Percentiles rank a stretch among this genome's conserved stretches.
Conservation (phyloP, 169 alveolate genomes). For the Eimeria sp. region DNA sequence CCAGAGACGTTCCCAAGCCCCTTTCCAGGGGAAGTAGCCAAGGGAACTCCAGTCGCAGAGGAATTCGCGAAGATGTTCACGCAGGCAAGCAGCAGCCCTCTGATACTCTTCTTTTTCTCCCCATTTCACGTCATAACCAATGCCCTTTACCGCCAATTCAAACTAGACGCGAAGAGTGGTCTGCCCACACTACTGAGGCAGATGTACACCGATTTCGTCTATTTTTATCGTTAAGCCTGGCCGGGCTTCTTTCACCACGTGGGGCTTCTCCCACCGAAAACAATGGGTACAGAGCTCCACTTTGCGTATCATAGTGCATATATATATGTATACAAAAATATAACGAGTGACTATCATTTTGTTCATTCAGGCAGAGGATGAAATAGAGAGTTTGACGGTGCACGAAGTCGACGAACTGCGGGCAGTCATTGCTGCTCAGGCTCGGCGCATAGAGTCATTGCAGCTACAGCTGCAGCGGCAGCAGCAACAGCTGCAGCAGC, state of each 20-base stretch:
- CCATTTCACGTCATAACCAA: neutral
- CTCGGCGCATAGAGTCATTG: conserved; percentile 28
- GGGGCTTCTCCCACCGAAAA: no score
- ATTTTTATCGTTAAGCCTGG: neutral
- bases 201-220: no score
- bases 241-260: neutral
- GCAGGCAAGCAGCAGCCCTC: conserved; percentile 4
- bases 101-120: neutral
- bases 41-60: conserved; percentile 19
- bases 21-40: conserved; percentile 8
- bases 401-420: conserved; percentile 19
- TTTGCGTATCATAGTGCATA: no score
- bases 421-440: conserved; percentile 22
- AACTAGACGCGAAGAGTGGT: neutral
- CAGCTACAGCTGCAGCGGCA: conserved; percentile 55
- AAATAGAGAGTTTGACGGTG: conserved; percentile 5
- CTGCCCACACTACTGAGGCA: neutral
- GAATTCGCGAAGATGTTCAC: conserved; percentile 20
- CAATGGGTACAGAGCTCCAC: no score
- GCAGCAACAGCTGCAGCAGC: conserved; percentile 13
- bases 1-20: conserved; percentile 38
- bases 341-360: neutral
- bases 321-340: no score
- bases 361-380: conserved; percentile 52
- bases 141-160: neutral